Percentiles rank a stretch among this genome's conserved stretches.
Evolutionary conservation across 108 stramenopile genomes (phyloP).

Genomic region (Conticribra weissflogii): DNA sequence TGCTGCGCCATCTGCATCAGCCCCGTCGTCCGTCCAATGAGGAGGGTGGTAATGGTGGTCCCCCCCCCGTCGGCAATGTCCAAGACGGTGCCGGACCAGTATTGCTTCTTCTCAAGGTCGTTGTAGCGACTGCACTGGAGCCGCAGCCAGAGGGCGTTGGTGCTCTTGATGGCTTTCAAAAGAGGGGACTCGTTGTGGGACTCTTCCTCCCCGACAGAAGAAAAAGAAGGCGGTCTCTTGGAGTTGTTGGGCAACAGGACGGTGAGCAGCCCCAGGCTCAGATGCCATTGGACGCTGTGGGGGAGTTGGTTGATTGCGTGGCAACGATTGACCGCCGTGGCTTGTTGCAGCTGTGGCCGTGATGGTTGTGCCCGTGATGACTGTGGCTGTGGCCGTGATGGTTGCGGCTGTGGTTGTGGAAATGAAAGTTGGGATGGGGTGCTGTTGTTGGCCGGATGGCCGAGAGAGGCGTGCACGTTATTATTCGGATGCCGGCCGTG

Average conservation of each 20-base stretch:
- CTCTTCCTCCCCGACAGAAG: background rate
- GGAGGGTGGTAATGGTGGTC: background rate
- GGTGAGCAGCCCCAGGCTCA: background rate
- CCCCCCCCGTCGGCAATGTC: slow-evolving; percentile 22
- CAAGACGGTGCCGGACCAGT: slow-evolving; percentile 35
- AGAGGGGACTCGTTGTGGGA: background rate
- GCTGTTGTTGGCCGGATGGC: too few species aligned
- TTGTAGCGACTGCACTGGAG: slow-evolving; percentile 42
- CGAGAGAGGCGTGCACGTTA: too few species aligned
- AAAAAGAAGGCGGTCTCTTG: background rate
- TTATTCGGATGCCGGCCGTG: too few species aligned
- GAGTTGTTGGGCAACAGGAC: background rate
- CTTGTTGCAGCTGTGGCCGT: too few species aligned
- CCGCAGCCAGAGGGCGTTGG: slow-evolving; percentile 29
- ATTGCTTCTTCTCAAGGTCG: slow-evolving; percentile 35
- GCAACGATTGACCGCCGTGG: background rate
- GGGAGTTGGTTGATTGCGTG: background rate
- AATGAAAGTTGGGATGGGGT: too few species aligned
- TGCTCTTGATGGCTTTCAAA: slow-evolving; percentile 24
- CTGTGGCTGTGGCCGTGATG: too few species aligned
- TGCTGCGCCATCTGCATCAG: background rate
- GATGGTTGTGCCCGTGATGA: too few species aligned
- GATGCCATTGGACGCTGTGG: background rate
- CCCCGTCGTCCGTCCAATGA: too few species aligned
- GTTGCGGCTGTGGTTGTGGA: too few species aligned